Conservation (phyloP, 495 filamentous ascomycete genomes). For the Chaetomium tenue region DNA sequence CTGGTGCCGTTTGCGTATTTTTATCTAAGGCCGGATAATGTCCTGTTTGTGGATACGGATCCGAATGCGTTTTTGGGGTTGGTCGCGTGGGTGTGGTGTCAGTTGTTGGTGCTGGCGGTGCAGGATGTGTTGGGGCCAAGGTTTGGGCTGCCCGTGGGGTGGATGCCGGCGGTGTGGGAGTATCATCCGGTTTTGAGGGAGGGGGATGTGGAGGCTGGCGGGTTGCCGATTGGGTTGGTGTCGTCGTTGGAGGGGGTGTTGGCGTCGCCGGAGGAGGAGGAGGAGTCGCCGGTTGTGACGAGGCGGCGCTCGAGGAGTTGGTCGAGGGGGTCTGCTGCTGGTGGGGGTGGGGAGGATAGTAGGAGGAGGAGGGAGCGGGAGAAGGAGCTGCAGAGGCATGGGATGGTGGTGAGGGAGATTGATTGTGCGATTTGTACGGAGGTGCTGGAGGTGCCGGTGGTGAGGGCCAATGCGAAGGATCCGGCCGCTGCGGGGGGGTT, state of each 20-base stretch:
- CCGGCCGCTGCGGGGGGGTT: slow-evolving; percentile 54
- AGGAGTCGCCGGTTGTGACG: slow-evolving; percentile 30
- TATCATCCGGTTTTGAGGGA: slow-evolving; percentile 92
- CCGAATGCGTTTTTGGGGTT: slow-evolving; percentile 59
- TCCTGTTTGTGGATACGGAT: slow-evolving; percentile 75
- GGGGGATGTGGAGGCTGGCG: slow-evolving; percentile 73
- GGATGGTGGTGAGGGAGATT: slow-evolving; percentile 48
- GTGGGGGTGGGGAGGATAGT: slow-evolving; percentile 9
- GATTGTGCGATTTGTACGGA: slow-evolving; percentile 97
- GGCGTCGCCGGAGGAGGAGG: slow-evolving; percentile 7
- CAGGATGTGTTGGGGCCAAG: slow-evolving; percentile 87
- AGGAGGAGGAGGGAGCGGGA: slow-evolving; percentile 30
- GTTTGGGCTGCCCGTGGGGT: slow-evolving; percentile 61
- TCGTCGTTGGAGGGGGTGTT: slow-evolving; percentile 12
- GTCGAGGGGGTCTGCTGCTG: slow-evolving; percentile 11
- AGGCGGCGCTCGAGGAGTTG: slow-evolving; percentile 19
- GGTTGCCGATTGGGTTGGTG: slow-evolving; percentile 69
- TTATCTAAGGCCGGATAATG: slow-evolving; percentile 67
- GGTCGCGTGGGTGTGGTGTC: slow-evolving; percentile 86
- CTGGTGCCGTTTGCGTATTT: slow-evolving; percentile 80
- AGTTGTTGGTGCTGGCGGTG: slow-evolving; percentile 70
- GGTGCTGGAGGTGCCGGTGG: slow-evolving; percentile 80
- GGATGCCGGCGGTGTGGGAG: slow-evolving; percentile 84
- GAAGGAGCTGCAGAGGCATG: slow-evolving; percentile 38
- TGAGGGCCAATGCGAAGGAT: slow-evolving; percentile 57